Percentiles rank a stretch among this genome's conserved stretches.
Evolutionary conservation across 2,329 filamentous ascomycete genomes (phyloP).

Genomic region (Diaporthe sp.): DNA sequence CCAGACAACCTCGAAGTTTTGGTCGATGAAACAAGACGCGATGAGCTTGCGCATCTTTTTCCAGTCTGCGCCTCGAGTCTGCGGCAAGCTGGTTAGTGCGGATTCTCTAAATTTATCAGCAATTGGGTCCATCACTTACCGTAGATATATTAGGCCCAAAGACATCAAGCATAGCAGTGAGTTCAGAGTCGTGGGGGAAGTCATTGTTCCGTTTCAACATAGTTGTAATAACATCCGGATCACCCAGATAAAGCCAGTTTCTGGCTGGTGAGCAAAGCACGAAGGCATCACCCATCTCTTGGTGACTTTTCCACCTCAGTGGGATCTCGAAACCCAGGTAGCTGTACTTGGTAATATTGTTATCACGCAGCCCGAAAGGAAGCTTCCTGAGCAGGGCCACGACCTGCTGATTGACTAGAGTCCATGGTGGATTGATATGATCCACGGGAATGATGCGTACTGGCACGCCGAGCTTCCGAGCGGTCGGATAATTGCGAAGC

Average conservation of each 20-base stretch:
- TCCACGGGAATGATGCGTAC: slow-evolving; percentile 46
- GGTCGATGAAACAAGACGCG: slow-evolving; percentile 43
- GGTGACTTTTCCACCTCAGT: slow-evolving; percentile 25
- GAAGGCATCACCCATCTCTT: slow-evolving; percentile 41
- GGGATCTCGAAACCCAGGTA: slow-evolving; percentile 39
- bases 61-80: slow-evolving; percentile 37
- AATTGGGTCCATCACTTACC: neutral
- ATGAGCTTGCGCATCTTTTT: slow-evolving; percentile 41
- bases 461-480: slow-evolving; percentile 44
- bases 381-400: slow-evolving; percentile 38
- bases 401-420: slow-evolving; percentile 41
- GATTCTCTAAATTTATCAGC: neutral
- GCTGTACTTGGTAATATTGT: slow-evolving; percentile 46
- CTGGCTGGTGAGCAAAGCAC: slow-evolving; percentile 33
- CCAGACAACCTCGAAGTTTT: slow-evolving; percentile 44
- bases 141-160: slow-evolving; percentile 38
- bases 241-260: slow-evolving; percentile 36
- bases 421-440: slow-evolving; percentile 46
- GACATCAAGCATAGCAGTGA: slow-evolving; percentile 36
- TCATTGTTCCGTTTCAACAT: slow-evolving; percentile 33
- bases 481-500: slow-evolving; percentile 37
- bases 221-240: slow-evolving; percentile 32
- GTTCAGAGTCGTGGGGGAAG: slow-evolving; percentile 34
- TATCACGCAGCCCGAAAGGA: slow-evolving; percentile 39
- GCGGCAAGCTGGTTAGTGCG: neutral